Percentiles rank a stretch among this genome's conserved stretches.
Evolutionary conservation across 257 asterid genomes (phyloP).

Genomic region (Penstemon davidsonii): DNA sequence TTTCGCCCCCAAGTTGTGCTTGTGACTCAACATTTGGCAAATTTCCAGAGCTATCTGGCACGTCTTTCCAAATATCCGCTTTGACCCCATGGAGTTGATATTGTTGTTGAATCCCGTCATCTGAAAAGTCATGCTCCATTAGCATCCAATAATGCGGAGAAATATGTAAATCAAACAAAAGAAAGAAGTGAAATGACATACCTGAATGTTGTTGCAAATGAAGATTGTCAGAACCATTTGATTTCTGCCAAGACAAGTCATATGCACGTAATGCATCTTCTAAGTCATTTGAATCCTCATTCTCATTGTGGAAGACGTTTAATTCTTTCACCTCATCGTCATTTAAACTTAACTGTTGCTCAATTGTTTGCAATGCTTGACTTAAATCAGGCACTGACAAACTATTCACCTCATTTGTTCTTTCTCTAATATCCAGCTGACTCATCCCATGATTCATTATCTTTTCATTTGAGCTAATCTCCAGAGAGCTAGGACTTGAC

Average conservation of each 20-base stretch:
- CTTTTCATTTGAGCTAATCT: constrained; percentile 55
- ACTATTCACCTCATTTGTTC: constrained; percentile 45
- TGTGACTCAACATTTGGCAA: constrained; percentile 35
- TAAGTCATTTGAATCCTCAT: constrained; percentile 46
- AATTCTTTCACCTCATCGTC: constrained; percentile 52
- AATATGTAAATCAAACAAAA: constrained; percentile 18
- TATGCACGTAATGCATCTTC: constrained; percentile 43
- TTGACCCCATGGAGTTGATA: constrained; percentile 41
- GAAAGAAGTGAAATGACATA: constrained; percentile 25
- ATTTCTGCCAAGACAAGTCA: constrained; percentile 42
- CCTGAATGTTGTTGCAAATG: constrained; percentile 41
- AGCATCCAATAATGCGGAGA: constrained; percentile 24
- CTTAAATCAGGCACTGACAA: constrained; percentile 53
- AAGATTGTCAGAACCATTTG: constrained; percentile 42
- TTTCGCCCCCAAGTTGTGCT: constrained; percentile 29
- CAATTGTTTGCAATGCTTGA: constrained; percentile 60
- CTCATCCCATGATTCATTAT: constrained; percentile 29
- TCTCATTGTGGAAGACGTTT: constrained; percentile 36
- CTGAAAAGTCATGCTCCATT: constrained; percentile 46
- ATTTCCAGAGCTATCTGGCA: constrained; percentile 44
- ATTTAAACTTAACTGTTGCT: constrained; percentile 79
- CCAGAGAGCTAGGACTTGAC: constrained; percentile 68
- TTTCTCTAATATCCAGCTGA: constrained; percentile 33
- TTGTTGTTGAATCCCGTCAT: constrained; percentile 37
- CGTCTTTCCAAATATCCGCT: constrained; percentile 56